Percentiles rank a stretch among this genome's conserved stretches.
Evolutionary conservation across 1,284 basidiomycete genomes (phyloP).

Genomic region (Vanrija humicola): DNA sequence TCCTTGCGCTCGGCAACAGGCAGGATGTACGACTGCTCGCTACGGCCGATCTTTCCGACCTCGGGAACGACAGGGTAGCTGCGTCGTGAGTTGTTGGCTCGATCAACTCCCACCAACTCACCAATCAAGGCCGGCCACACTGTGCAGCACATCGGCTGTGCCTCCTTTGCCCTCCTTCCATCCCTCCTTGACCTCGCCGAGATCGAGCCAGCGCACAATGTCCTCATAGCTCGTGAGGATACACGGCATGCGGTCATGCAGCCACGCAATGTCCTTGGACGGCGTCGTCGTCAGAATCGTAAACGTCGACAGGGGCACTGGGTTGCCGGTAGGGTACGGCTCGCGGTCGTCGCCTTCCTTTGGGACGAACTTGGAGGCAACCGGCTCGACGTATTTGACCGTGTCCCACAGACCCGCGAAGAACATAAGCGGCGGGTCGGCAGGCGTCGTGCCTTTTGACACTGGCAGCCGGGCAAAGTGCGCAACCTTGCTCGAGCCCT

Average conservation of each 20-base stretch:
- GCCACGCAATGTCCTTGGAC: constrained; percentile 63
- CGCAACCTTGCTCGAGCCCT: constrained; percentile 69
- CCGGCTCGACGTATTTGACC: constrained; percentile 52
- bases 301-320: constrained; percentile 69
- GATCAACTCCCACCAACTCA: constrained; percentile 47
- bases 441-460: constrained; percentile 41
- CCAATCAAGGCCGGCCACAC: constrained; percentile 72
- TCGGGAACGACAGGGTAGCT: constrained; percentile 86
- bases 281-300: constrained; percentile 83
- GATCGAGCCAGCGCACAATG: constrained; percentile 71
- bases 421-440: constrained; percentile 65
- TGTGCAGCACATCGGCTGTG: constrained; percentile 58
- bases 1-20: constrained; percentile 76
- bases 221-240: constrained; percentile 65
- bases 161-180: constrained; percentile 53
- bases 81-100: not conserved
- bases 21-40: constrained; percentile 75
- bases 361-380: constrained; percentile 23
- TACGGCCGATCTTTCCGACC: constrained; percentile 83
- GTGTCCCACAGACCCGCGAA: constrained; percentile 85
- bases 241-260: constrained; percentile 91
- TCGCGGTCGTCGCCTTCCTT: constrained; percentile 27
- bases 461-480: constrained; percentile 65
- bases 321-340: constrained; percentile 52
- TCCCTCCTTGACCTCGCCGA: constrained; percentile 62